phyloP scores from a whole-genome alignment of 1,139 yeast species.

The Suhomyces bribrorum region DNA sequence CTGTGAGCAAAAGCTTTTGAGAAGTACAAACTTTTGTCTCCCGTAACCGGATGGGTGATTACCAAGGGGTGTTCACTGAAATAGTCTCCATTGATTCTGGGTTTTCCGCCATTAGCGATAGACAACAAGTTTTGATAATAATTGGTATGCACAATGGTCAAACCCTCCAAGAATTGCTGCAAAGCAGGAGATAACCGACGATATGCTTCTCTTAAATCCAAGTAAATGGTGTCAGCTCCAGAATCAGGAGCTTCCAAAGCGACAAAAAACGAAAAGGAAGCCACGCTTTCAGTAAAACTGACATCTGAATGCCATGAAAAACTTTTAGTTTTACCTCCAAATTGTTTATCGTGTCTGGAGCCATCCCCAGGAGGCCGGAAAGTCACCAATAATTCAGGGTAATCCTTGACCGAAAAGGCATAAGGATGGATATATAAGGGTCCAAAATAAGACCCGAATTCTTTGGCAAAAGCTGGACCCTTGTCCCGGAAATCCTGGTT shows the following conservation, averaged over 20 bases:
- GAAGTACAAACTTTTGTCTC: constrained; percentile 26
- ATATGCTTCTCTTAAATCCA: constrained; percentile 35
- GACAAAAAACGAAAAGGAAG: constrained; percentile 33
- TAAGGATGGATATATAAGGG: constrained; percentile 37
- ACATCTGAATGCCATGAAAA: constrained; percentile 35
- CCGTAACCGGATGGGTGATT: constrained; percentile 33
- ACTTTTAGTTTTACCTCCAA: constrained; percentile 20
- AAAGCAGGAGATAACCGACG: constrained; percentile 32
- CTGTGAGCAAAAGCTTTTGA: constrained; percentile 25
- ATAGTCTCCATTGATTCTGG: constrained; percentile 23
- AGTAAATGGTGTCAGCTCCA: constrained; percentile 39
- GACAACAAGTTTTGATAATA: constrained; percentile 25
- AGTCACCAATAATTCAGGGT: constrained; percentile 33
- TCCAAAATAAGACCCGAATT: constrained; percentile 35
- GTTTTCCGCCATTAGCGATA: constrained; percentile 15
- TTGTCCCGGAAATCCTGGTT: constrained; percentile 35
- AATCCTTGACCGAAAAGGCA: constrained; percentile 26
- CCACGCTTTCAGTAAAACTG: constrained; percentile 33
- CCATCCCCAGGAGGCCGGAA: constrained; percentile 32
- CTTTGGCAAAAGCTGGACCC: constrained; percentile 30
- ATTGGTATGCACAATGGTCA: constrained; percentile 29
- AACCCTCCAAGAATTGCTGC: constrained; percentile 29
- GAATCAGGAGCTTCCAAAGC: constrained; percentile 34
- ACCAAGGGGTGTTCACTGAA: constrained; percentile 32
- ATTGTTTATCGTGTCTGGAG: constrained; percentile 22